Evolutionary conservation across 768 basidiomycete genomes (phyloP), one percentile per base, ranked within the genome.

Genomic region (Hygrocybe coccinea): DNA sequence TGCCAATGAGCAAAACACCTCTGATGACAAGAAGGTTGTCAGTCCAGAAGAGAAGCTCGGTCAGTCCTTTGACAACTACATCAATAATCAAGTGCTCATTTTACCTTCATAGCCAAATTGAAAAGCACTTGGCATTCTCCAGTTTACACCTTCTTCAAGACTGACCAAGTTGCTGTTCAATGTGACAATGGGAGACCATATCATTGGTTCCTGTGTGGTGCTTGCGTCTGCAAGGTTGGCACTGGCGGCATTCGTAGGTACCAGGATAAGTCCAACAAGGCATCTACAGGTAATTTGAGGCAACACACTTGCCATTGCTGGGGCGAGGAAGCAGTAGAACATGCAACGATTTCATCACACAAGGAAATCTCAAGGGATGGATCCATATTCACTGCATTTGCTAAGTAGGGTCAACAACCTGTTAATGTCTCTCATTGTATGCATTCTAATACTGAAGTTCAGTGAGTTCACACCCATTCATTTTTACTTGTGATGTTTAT

Each of bases 391-490:
- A 52, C 63, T 0, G 58, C 55, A 6, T 73, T 74, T 50, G 62
- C 66, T 29, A n/a, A 58, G 0, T 64, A 60, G 5, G 65, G 64
- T 0, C 69, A 67, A 50, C 65, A 65, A 1, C 65, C 65, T 15
- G 61, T 70, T 0, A 67, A 63, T 0, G 75, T 69, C 60, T 70
- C 67, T 1, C 64, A 68, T 54, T 22, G 53, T 5, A 62, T 60
- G 22, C 67, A 69, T 52, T 67, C 64, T n/a, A 63, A 58, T 34
- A 38, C 55, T 0, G 61, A 69, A 33, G 62, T 59, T 47, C 50
- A 54, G 70, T 70, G 25, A 39, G 63, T 55, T 12, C 17, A 52
- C 45, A 24, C 25, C 49, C 15, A 15, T 41, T 15, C 39, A 5
- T 15, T 21, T 15, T 15, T 41, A 21, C 14, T 41, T 41, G 39